These are phyloP conservation scores for Didymella keratinophila DNA, from an alignment of 2,329 filamentous ascomycete genomes.

Conservation along the genomic window DNA sequence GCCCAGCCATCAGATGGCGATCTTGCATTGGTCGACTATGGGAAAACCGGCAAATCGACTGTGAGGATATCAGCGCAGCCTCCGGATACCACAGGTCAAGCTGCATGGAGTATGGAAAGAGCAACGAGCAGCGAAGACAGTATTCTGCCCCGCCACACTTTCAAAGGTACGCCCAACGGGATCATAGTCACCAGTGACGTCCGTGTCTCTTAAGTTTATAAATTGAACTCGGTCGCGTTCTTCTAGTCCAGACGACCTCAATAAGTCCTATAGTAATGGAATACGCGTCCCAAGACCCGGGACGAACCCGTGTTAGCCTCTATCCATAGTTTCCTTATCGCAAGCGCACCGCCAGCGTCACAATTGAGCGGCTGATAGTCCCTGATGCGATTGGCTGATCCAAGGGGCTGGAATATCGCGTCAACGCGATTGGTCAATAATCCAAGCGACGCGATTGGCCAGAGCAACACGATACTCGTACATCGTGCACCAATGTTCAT, in stretches of 20 bases:
- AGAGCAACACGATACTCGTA: not conserved
- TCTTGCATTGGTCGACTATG: not conserved
- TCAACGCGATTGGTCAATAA: slow-evolving; percentile 9
- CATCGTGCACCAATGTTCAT: not conserved
- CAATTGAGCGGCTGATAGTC: no score
- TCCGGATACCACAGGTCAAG: not conserved
- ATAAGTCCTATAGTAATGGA: not conserved
- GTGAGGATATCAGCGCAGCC: not conserved
- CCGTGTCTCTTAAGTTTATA: not conserved
- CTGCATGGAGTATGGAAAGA: not conserved
- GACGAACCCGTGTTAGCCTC: not conserved
- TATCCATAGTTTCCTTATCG: not conserved
- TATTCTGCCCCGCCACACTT: not conserved
- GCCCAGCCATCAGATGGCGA: not conserved
- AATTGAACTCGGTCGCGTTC: not conserved
- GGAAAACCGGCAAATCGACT: not conserved
- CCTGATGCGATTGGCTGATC: not conserved
- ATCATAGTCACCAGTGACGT: not conserved
- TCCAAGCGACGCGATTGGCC: slow-evolving; percentile 6
- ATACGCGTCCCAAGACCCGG: not conserved
- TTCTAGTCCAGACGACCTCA: not conserved
- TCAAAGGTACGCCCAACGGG: not conserved
- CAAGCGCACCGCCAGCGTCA: no score
- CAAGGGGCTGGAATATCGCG: not conserved
- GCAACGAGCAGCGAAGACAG: not conserved